These are phyloP conservation scores for Sporormia fimetaria DNA, from an alignment of 495 filamentous ascomycete species.

Conservation along the genomic window DNA sequence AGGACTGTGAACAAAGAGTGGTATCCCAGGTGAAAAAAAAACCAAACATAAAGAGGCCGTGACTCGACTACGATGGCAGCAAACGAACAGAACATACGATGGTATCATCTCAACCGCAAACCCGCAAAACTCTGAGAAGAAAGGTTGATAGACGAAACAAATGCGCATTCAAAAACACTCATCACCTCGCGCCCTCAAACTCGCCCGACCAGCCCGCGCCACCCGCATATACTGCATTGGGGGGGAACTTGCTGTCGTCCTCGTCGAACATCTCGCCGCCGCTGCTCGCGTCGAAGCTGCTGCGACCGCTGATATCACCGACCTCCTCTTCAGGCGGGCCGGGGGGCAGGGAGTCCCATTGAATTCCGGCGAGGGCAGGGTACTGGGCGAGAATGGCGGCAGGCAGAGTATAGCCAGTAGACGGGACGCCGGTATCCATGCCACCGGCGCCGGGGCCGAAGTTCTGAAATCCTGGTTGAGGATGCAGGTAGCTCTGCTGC, in stretches of 20 bases:
- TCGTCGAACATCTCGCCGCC: conserved; percentile 45
- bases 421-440: conserved; percentile 7
- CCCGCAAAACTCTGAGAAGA: not conserved
- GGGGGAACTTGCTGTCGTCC: conserved; percentile 44
- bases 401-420: conserved; percentile 43
- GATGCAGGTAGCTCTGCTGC: conserved; percentile 1
- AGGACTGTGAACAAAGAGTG: too few relatives aligned
- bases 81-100: too few relatives aligned
- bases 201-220: conserved; percentile 23
- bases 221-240: conserved; percentile 7
- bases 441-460: conserved; percentile 9
- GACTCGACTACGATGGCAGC: too few relatives aligned
- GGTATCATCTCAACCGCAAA: not conserved
- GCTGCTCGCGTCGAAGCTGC: conserved; percentile 83
- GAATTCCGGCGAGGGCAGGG: conserved; percentile 72
- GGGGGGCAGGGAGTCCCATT: conserved; percentile 48
- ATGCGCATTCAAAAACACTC: not conserved
- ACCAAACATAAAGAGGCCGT: too few relatives aligned
- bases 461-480: conserved; percentile 15
- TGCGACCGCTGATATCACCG: conserved; percentile 64
- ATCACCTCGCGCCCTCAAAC: conserved; percentile 18
- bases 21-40: too few relatives aligned
- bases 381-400: conserved; percentile 84
- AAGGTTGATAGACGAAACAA: conserved; percentile 1
- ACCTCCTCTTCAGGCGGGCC: conserved; percentile 41